Conservation (phyloP, 1,284 basidiomycete species). For the Malassezia globosa region DNA sequence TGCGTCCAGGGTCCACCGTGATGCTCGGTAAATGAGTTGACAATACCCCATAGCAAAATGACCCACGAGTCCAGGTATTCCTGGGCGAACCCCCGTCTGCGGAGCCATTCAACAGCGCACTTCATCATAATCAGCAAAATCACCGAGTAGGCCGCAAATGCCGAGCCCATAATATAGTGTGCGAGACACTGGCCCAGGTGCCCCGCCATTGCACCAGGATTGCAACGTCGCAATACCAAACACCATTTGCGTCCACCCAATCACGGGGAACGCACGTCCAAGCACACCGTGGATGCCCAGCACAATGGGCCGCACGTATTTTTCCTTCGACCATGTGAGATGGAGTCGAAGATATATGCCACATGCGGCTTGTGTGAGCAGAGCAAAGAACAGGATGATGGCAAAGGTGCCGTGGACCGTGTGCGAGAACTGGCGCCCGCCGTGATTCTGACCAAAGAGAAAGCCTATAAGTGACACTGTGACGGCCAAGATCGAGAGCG, state of each 20-base stretch:
- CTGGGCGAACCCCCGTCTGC: slow-evolving; percentile 53
- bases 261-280: slow-evolving; percentile 71
- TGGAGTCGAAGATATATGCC: slow-evolving; percentile 89
- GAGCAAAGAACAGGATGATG: slow-evolving; percentile 29
- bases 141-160: slow-evolving; percentile 64
- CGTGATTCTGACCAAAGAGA: slow-evolving; percentile 36
- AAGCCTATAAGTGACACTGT: slow-evolving; percentile 34
- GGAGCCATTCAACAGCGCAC: slow-evolving; percentile 71
- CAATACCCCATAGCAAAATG: slow-evolving; percentile 67
- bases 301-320: slow-evolving; percentile 61
- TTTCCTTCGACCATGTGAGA: slow-evolving; percentile 59
- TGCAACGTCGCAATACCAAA: slow-evolving; percentile 37
- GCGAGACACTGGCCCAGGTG: slow-evolving; percentile 53
- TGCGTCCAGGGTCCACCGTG: slow-evolving; percentile 53
- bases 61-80: slow-evolving; percentile 86
- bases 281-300: slow-evolving; percentile 66
- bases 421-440: slow-evolving; percentile 37
- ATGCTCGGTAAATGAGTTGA: slow-evolving; percentile 83
- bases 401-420: slow-evolving; percentile 42
- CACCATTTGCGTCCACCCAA: slow-evolving; percentile 56
- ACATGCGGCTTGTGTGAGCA: slow-evolving; percentile 55
- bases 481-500: slow-evolving; percentile 29
- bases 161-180: slow-evolving; percentile 55
- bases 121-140: slow-evolving; percentile 73
- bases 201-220: slow-evolving; percentile 60